Evolutionary conservation across 2,329 filamentous ascomycete genomes (phyloP).

Genomic region (Hirsutella thompsonii): DNA sequence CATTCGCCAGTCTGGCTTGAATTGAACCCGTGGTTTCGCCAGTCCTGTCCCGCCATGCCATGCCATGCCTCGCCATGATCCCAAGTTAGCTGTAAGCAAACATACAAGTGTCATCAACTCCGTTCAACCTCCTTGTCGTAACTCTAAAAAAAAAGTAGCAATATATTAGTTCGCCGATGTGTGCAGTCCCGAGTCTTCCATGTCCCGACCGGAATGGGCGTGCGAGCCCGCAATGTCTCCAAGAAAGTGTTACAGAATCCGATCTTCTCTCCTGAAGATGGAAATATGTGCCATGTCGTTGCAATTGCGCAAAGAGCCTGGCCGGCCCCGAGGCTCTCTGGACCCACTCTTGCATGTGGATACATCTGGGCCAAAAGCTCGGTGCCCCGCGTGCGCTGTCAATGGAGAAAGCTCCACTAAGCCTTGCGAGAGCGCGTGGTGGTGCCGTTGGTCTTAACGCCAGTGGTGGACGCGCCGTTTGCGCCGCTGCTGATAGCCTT

Average conservation of each 20-base stretch:
- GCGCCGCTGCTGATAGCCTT: slow-evolving; percentile 36
- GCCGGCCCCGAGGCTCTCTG: neutral
- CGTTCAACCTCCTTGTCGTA: neutral
- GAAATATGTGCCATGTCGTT: neutral
- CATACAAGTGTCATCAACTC: neutral
- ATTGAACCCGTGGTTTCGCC: neutral
- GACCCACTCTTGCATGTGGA: neutral
- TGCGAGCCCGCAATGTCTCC: neutral
- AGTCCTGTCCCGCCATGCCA: neutral
- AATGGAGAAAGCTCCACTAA: slow-evolving; percentile 9
- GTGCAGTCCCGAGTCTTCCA: neutral
- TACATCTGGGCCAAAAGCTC: neutral
- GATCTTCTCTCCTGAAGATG: neutral
- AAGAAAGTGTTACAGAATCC: neutral
- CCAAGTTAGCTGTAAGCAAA: neutral
- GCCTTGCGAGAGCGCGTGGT: slow-evolving; percentile 60
- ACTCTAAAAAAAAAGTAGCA: neutral
- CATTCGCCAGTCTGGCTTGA: neutral
- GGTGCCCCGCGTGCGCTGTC: neutral
- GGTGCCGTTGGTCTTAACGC: slow-evolving; percentile 35
- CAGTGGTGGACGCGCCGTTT: slow-evolving; percentile 22
- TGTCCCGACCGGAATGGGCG: neutral
- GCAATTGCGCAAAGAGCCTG: neutral
- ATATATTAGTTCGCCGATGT: neutral
- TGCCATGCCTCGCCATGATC: neutral